A percentile compares a stretch with the other conserved stretches of the same genome.
Evolutionary conservation across 805 yeast species (phyloP).

Genomic region (Jamesozyma gamospora): DNA sequence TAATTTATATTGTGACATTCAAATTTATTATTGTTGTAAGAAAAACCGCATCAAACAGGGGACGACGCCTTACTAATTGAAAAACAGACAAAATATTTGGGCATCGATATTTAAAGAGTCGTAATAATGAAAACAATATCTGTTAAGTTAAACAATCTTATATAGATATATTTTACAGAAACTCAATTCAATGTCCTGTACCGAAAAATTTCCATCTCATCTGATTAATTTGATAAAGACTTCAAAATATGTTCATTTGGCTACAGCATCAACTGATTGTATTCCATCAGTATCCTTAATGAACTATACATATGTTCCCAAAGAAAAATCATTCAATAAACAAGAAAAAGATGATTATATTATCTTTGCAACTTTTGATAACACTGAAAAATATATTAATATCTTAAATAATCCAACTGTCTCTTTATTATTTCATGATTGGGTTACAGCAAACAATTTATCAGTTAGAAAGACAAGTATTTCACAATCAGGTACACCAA

Average conservation of each 20-base stretch:
- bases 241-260: slow-evolving; percentile 71
- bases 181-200: slow-evolving; percentile 21
- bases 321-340: slow-evolving; percentile 32
- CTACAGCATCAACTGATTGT: slow-evolving; percentile 57
- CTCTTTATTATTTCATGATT: slow-evolving; percentile 79
- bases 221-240: slow-evolving; percentile 41
- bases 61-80: no score
- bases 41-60: no score
- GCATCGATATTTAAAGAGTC: no score
- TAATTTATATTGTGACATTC: no score
- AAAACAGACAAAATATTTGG: no score
- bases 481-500: slow-evolving; percentile 26
- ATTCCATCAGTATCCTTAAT: slow-evolving; percentile 82
- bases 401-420: slow-evolving; percentile 64
- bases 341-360: slow-evolving; percentile 34
- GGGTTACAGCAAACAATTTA: slow-evolving; percentile 58
- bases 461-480: slow-evolving; percentile 24
- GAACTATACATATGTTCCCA: slow-evolving; percentile 69
- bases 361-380: slow-evolving; percentile 60
- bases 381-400: slow-evolving; percentile 68
- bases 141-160: no score
- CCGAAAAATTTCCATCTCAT: slow-evolving; percentile 30
- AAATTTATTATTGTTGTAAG: no score
- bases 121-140: no score
- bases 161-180: no score